Evolutionary conservation across 2,329 filamentous ascomycete genomes (phyloP), one percentile per base, ranked within the genome.

Genomic region (Cordyceps cateniannulata): DNA sequence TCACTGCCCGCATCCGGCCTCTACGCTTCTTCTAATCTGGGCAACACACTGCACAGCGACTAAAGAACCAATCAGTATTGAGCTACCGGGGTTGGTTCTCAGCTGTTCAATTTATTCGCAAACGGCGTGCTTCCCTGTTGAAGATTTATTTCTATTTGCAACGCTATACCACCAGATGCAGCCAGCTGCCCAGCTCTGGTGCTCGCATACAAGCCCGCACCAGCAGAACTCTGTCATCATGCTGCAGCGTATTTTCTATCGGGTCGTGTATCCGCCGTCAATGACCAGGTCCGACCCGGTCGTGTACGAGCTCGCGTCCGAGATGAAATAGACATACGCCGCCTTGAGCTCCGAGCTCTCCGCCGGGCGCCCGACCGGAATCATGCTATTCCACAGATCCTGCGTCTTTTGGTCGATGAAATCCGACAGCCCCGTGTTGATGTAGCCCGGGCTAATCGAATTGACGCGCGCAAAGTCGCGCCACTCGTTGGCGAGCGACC

Each of bases 271-370:
- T 45, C 87, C 87, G 65, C 88, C 89, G 71, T 92, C 89, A 62
- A 91, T 84, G 62, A 90, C 75, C 48, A 92, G 79, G 69, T 90
- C 87, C 3, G 83, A 78, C 4, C 84, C 90, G 14, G 89, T 92
- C 5, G 86, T 90, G 74, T 91, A 93, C 47, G 84, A 86, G 62
- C 86, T 85, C 5, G 89, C 89, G 71, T 93, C 89, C 53, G 84
- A 88, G 38, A 88, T 84, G 44, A 93, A 80, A 74, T 91, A 93
- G 56, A 93, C 78, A 71, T 88, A 93, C n/a, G 87, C 87, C 8
- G 86, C 88, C 77, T 90, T 90, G 66, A 91, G 77, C 77, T 92
- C 89, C 67, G 86, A 83, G 1, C 84, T 77, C 58, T 84, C 75
- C 5, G 87, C 88, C 68, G 90, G 84, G 66, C 89, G 78, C 44